phyloP scores from a whole-genome alignment of 2,329 filamentous ascomycete species.

The Claviceps maximensis region DNA sequence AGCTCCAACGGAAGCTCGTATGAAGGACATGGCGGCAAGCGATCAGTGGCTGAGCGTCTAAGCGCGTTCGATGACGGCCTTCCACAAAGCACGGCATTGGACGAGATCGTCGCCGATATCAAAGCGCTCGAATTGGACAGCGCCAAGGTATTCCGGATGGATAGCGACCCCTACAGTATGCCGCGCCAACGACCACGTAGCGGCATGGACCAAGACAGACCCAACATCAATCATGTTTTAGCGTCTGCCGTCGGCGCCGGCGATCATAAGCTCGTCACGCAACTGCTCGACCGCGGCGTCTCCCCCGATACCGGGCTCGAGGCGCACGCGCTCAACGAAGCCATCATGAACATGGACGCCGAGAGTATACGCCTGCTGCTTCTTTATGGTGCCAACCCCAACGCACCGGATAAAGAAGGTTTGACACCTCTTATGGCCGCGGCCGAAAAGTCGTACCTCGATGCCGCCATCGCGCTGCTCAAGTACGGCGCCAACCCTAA shows the following conservation, averaged over 20 bases:
- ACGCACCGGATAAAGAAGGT: constrained; percentile 33
- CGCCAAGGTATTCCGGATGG: constrained; percentile 31
- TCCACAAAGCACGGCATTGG: constrained; percentile 9
- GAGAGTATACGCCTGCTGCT: constrained; percentile 43
- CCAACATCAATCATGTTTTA: constrained; percentile 33
- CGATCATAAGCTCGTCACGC: constrained; percentile 43
- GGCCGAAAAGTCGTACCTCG: constrained; percentile 39
- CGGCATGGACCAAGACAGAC: constrained; percentile 26
- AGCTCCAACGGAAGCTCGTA: constrained; percentile 18
- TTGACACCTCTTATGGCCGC: constrained; percentile 37
- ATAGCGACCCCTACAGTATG: constrained; percentile 36
- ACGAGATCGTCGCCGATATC: constrained; percentile 19
- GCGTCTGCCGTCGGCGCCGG: constrained; percentile 40
- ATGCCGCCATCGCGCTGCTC: constrained; percentile 44
- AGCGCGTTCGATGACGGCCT: constrained; percentile 16
- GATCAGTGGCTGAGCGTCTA: constrained; percentile 14
- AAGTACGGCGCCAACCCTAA: constrained; percentile 53
- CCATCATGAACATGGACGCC: constrained; percentile 34
- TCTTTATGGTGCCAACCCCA: constrained; percentile 44
- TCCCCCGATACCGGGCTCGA: constrained; percentile 34
- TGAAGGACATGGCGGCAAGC: constrained; percentile 14
- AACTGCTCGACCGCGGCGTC: constrained; percentile 45
- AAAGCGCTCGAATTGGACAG: constrained; percentile 27
- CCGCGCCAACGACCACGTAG: constrained; percentile 38
- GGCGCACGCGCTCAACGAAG: constrained; percentile 37